Base-by-base conservation (phyloP, 2,329 filamentous ascomycete species). In the Sordariomycetes sp. region DNA sequence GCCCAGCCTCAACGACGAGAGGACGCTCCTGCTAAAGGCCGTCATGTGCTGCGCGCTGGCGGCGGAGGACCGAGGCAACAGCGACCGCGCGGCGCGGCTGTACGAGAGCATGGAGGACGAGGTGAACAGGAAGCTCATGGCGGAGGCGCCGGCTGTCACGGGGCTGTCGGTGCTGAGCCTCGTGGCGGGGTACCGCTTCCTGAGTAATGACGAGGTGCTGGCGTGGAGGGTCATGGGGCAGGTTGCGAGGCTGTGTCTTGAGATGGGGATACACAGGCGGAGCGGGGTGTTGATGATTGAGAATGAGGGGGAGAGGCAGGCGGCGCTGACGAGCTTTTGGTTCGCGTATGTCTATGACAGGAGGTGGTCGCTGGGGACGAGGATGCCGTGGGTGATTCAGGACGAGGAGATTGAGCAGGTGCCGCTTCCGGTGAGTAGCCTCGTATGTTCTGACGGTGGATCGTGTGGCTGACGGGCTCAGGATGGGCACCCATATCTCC, bases 221-320 rank as follows among this genome's bases (percentile, higher is more conserved):
- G 87, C 90, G 0, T 96, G 92, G 86, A 82, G 91, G 13, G 78
- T 94, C 52, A 91, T 95, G 66, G 91, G 91, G 1, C 79, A 95
- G 60, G 87, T 90, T 3, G 82, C 87, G 15, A 80, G 90, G 4
- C 79, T 94, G 68, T 95, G 89, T 61, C 72, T 90, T 32, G 87
- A 90, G 67, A 74, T 95, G 59, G 91, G 90, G 2, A 76, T 96
- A n/a, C 89, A 96, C 71, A 81, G 89, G 50, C 80, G 82, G 58
- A 85, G 89, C 61, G 88, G 85, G 0, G 77, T 95, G 59, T 73
- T 84, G 56, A 81, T 80, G 59, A 89, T 92, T 53, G 71, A 77
- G 8, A 81, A 87, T 61, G 83, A 88, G 52, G 76, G 82, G 50
- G 86, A 90, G 60, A 80, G 88, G 54, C 75, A 77, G 54, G 78